Evolutionary conservation across 2,329 filamentous ascomycete species (phyloP).

Genomic region (Penicillium digitatum): DNA sequence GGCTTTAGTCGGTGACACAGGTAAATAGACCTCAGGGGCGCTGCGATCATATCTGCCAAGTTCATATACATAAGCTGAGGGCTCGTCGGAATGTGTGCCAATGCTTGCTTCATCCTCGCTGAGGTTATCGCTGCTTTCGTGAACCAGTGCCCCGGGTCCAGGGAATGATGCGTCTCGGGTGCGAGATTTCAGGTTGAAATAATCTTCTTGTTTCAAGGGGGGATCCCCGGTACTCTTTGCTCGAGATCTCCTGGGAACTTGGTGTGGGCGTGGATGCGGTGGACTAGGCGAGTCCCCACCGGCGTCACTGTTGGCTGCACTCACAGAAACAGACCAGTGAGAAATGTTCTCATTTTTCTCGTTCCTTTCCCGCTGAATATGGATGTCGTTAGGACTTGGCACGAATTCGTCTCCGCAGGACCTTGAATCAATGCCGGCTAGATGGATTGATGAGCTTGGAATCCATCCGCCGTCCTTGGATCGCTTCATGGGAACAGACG

Average conservation of each 20-base stretch:
- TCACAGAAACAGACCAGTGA: slow-evolving; percentile 52
- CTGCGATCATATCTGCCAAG: slow-evolving; percentile 20
- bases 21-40: slow-evolving; percentile 15
- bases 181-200: slow-evolving; percentile 29
- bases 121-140: slow-evolving; percentile 44
- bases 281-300: slow-evolving; percentile 27
- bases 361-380: slow-evolving; percentile 44
- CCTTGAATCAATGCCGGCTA: slow-evolving; percentile 47
- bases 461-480: slow-evolving; percentile 49
- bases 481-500: slow-evolving; percentile 28
- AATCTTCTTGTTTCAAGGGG: slow-evolving; percentile 31
- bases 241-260: slow-evolving; percentile 36
- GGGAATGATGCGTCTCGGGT: slow-evolving; percentile 44
- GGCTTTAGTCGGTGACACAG: slow-evolving; percentile 21
- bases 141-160: slow-evolving; percentile 49
- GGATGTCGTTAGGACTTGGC: slow-evolving; percentile 50
- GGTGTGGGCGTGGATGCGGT: slow-evolving; percentile 22
- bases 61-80: slow-evolving; percentile 27
- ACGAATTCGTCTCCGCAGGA: slow-evolving; percentile 45
- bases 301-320: slow-evolving; percentile 44
- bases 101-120: slow-evolving; percentile 36
- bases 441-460: slow-evolving; percentile 36
- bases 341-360: slow-evolving; percentile 54
- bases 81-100: slow-evolving; percentile 26
- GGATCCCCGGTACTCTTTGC: slow-evolving; percentile 45